phyloP scores from a whole-genome alignment of 2,329 filamentous ascomycete genomes.

The Endocalyx cinctus region DNA sequence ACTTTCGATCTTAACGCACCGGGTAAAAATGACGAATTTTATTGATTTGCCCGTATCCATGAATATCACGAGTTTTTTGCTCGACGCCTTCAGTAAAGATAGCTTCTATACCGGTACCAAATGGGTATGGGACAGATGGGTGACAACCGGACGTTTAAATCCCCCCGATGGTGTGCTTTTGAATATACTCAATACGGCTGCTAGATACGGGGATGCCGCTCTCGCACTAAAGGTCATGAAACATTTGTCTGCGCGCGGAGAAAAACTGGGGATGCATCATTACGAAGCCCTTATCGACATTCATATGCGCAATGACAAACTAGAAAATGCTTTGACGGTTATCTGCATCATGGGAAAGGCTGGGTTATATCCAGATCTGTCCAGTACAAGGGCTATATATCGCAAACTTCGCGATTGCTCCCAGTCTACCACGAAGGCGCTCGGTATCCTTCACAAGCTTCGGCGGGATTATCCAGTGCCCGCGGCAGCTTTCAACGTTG shows the following conservation, averaged over 20 bases:
- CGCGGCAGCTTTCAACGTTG: conserved; percentile 34
- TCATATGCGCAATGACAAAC: conserved; percentile 56
- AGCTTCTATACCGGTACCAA: conserved; percentile 60
- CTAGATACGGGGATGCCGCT: conserved; percentile 60
- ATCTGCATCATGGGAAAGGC: conserved; percentile 70
- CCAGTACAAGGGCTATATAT: conserved; percentile 61
- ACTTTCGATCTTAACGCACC: conserved; percentile 59
- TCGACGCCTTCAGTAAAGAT: conserved; percentile 68
- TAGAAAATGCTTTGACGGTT: conserved; percentile 62
- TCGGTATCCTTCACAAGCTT: conserved; percentile 53
- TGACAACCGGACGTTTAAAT: conserved; percentile 51
- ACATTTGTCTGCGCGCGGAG: conserved; percentile 53
- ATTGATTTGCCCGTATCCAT: conserved; percentile 13
- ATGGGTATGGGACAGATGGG: conserved; percentile 67
- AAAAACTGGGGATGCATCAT: conserved; percentile 60
- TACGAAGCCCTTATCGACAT: conserved; percentile 76
- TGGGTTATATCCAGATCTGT: conserved; percentile 50
- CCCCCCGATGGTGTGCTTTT: conserved; percentile 62
- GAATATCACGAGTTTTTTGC: conserved; percentile 57
- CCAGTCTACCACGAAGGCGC: conserved; percentile 44
- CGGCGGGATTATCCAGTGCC: conserved; percentile 33
- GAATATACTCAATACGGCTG: conserved; percentile 67
- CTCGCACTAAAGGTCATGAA: conserved; percentile 70
- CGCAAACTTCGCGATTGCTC: conserved; percentile 45
- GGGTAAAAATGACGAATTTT: conserved; percentile 31